A percentile compares a stretch with the other conserved stretches of the same genome.
Conservation (phyloP, 768 basidiomycete genomes). For the Asterophora parasitica region DNA sequence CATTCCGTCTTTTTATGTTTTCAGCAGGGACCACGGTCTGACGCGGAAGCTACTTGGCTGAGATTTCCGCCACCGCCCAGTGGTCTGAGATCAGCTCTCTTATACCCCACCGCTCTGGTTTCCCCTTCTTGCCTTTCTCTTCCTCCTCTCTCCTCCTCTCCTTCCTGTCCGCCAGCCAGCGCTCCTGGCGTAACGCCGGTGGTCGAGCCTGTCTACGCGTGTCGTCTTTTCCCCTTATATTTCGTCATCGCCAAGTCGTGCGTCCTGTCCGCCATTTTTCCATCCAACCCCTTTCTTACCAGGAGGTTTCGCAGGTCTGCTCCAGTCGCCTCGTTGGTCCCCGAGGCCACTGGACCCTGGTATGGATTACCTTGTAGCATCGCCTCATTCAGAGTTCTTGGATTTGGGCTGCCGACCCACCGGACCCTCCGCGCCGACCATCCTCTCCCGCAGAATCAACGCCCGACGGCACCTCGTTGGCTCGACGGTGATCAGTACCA, state of each 20-base stretch:
- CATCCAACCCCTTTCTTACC: constrained; percentile 1
- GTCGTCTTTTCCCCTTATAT: background rate
- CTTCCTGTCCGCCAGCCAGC: background rate
- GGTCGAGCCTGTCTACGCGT: background rate
- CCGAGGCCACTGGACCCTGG: background rate
- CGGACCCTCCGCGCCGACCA: constrained; percentile 6
- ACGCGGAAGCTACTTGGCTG: constrained; percentile 2
- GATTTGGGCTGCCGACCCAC: constrained; percentile 5
- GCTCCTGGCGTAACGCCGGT: background rate
- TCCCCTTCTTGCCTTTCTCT: background rate
- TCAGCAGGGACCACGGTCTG: background rate
- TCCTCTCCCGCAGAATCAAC: constrained; percentile 9
- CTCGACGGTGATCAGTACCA: background rate
- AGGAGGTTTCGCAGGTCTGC: background rate
- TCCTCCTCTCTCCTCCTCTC: background rate
- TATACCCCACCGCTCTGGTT: constrained; percentile 5
- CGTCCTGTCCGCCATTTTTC: background rate
- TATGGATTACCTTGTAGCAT: constrained; percentile 18
- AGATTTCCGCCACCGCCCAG: constrained; percentile 4
- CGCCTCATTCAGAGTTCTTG: constrained; percentile 12
- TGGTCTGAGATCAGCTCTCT: constrained; percentile 14
- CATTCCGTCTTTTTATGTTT: background rate
- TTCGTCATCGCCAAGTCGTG: background rate
- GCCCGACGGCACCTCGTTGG: constrained; percentile 1
- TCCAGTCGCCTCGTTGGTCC: background rate